phyloP scores from a whole-genome alignment of 345 rosid species.

The Acer negundo region DNA sequence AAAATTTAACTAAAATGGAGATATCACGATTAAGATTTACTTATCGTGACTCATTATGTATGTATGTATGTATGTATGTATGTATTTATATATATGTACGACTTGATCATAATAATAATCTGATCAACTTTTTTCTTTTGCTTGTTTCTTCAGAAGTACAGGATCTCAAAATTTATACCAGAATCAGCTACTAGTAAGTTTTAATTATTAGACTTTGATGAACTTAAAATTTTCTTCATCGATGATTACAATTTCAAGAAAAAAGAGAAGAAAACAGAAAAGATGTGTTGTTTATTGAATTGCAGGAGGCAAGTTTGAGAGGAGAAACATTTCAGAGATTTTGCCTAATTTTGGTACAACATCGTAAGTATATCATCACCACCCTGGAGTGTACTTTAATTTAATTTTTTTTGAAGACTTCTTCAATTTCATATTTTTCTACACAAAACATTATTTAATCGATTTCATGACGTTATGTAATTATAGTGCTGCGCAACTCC shows the following conservation, averaged over 20 bases:
- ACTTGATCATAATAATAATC: neutral
- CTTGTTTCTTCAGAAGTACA: constrained; percentile 51
- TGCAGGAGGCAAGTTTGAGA: constrained; percentile 54
- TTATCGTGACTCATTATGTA: neutral
- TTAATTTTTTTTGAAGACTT: neutral
- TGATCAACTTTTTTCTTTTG: neutral
- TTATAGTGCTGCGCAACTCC: constrained; percentile 54
- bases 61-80: neutral
- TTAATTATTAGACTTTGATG: neutral
- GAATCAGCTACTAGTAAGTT: constrained; percentile 53
- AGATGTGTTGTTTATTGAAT: neutral
- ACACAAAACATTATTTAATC: neutral
- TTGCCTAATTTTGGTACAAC: constrained; percentile 59
- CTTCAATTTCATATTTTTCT: neutral
- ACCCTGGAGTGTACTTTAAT: neutral
- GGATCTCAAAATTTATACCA: constrained; percentile 56
- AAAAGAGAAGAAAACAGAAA: neutral
- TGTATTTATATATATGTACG: too few species aligned
- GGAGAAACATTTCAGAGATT: constrained; percentile 51
- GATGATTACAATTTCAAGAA: neutral
- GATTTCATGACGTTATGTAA: neutral
- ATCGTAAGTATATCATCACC: constrained; percentile 35
- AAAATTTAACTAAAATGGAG: neutral
- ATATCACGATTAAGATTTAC: neutral
- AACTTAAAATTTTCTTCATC: neutral